Evolutionary conservation across 2,329 filamentous ascomycete genomes (phyloP), one percentile per base, ranked within the genome.

Genomic region (Capronia coronata): DNA sequence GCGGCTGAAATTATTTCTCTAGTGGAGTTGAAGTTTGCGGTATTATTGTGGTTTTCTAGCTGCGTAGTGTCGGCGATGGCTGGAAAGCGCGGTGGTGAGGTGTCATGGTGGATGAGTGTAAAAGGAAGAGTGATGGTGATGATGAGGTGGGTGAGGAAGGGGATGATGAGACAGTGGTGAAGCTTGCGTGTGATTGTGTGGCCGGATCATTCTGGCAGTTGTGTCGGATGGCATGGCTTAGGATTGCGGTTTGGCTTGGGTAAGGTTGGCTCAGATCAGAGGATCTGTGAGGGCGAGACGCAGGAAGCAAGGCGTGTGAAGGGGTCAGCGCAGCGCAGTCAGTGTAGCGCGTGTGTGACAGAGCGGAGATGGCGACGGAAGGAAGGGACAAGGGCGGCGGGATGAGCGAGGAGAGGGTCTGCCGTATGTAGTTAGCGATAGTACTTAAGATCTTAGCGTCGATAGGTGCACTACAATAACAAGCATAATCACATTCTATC

Each of bases 61-160:
- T 37, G 40, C 46, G 55, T 58, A 54, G 53, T 60, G 56, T 59
- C 51, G 52, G 59, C 57, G 57, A 52, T 46, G 54, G 52, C 57
- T 40, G 38, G 53, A 54, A 51, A 42, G 55, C 49, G 46, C 51
- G 54, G 54, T 59, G 54, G 48, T 48, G 52, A 49, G 22, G 50
- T 46, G 43, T 61, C 49, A 54, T 55, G 52, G 51, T 54, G 48
- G 55, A 48, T 56, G 52, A 18, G 45, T 42, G 46, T 29, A 55
- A 30, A 54, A 35, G 48, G 54, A 56, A 46, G 37, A 40, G 39
- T 39, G 49, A 44, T 47, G 55, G 5, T 47, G 56, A 41, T 49
- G 50, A 41, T 49, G 50, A 55, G 48, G 52, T 56, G 51, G 48
- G 48, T 38, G 40, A 29, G 43, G 51, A 54, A 54, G 52, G 48